Evolutionary conservation across 2,329 filamentous ascomycete species (phyloP).

Genomic region (Mycosphaerella sp.): DNA sequence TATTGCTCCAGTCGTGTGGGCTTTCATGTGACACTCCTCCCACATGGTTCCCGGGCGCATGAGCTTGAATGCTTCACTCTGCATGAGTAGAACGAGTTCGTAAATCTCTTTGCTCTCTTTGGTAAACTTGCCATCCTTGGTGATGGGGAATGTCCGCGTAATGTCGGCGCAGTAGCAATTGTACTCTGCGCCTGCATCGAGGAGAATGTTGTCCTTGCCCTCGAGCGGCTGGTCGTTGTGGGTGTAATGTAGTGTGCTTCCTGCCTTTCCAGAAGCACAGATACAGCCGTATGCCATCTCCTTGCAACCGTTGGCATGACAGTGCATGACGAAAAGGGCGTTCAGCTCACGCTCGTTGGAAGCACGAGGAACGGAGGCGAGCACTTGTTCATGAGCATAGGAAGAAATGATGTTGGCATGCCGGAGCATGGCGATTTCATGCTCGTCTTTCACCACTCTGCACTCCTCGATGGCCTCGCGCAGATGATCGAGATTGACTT

Average conservation of each 20-base stretch:
- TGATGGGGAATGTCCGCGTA: constrained; percentile 82
- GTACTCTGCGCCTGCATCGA: constrained; percentile 68
- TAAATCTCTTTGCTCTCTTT: constrained; percentile 57
- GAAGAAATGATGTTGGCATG: constrained; percentile 76
- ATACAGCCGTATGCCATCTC: constrained; percentile 87
- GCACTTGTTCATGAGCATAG: constrained; percentile 68
- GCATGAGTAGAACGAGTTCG: constrained; percentile 72
- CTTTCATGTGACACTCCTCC: constrained; percentile 73
- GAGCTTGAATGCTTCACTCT: constrained; percentile 65
- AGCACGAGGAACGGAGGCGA: constrained; percentile 55
- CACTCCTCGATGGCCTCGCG: constrained; percentile 69
- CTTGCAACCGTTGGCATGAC: constrained; percentile 66
- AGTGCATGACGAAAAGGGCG: constrained; percentile 69
- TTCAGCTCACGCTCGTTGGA: constrained; percentile 78
- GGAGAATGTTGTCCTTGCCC: constrained; percentile 69
- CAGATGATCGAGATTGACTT: constrained; percentile 52
- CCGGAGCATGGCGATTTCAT: constrained; percentile 77
- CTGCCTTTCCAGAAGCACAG: constrained; percentile 70
- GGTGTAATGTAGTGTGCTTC: constrained; percentile 81
- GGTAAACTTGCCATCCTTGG: constrained; percentile 55
- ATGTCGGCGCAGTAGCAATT: constrained; percentile 52
- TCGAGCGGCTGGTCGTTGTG: constrained; percentile 65
- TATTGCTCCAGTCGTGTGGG: constrained; percentile 74
- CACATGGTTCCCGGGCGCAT: constrained; percentile 69
- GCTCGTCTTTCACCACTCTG: constrained; percentile 73